Evolutionary conservation across 106 monocot species (phyloP).

Genomic region (Xerophyta viscosa): DNA sequence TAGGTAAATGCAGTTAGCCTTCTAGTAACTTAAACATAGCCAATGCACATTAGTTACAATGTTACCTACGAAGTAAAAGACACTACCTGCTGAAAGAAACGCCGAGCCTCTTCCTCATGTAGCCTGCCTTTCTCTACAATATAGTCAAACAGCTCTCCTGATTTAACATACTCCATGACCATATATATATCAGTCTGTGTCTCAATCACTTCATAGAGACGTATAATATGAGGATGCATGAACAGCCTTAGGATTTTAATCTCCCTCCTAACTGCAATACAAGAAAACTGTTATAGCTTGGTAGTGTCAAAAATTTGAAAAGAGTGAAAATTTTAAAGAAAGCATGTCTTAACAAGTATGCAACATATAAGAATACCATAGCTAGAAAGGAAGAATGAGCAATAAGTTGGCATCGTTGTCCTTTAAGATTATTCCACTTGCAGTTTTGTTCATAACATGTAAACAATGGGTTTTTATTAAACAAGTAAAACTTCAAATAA

Average conservation of each 20-base stretch:
- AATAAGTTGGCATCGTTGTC: too few species aligned
- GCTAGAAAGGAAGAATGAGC: too few species aligned
- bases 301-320: not conserved
- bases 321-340: not conserved
- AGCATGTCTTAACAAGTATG: not conserved
- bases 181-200: slow-evolving; percentile 6
- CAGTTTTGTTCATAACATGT: too few species aligned
- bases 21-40: not conserved
- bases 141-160: slow-evolving; percentile 11
- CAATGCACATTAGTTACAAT: not conserved
- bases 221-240: slow-evolving; percentile 15
- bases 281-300: not conserved
- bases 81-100: slow-evolving; percentile 11
- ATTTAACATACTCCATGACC: slow-evolving; percentile 11
- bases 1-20: not conserved
- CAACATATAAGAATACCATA: too few species aligned
- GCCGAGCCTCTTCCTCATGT: slow-evolving; percentile 11
- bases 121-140: slow-evolving; percentile 11
- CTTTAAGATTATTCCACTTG: too few species aligned
- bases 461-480: too few species aligned
- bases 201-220: slow-evolving; percentile 11
- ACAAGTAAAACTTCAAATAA: too few species aligned
- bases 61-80: not conserved
- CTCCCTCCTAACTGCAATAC: slow-evolving; percentile 7
- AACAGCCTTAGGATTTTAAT: slow-evolving; percentile 8